Percentiles rank a stretch among this genome's conserved stretches.
Conservation (phyloP, 805 yeast genomes). For the Wickerhamiella cacticola region DNA sequence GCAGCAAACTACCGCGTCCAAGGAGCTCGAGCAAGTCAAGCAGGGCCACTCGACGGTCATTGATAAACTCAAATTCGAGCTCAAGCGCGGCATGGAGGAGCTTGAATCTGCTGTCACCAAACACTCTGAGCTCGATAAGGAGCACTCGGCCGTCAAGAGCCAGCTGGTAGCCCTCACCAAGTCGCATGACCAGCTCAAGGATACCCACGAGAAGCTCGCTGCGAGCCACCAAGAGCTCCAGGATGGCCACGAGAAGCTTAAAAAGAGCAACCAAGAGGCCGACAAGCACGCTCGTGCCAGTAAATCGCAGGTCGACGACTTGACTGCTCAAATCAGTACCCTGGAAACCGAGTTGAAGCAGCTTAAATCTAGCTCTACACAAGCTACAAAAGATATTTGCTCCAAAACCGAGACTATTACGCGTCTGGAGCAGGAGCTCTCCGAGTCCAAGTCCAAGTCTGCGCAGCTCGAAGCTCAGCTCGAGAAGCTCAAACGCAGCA, state of each 20-base stretch:
- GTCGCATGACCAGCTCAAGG: not conserved
- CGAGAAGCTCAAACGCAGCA: not conserved
- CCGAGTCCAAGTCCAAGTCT: not conserved
- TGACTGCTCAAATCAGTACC: not conserved
- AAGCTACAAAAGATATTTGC: not conserved
- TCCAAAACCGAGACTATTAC: not conserved
- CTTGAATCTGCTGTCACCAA: not conserved
- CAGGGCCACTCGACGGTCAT: not conserved
- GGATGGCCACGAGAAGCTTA: not conserved
- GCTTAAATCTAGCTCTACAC: not conserved
- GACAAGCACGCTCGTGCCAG: slow-evolving; percentile 2
- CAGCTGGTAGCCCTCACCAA: not conserved
- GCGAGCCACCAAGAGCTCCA: too few relatives aligned
- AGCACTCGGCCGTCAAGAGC: not conserved
- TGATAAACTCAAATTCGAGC: slow-evolving; percentile 8
- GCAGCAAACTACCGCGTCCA: not conserved
- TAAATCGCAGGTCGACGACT: slow-evolving; percentile 8
- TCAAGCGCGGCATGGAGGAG: slow-evolving; percentile 11
- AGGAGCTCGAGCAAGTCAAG: not conserved
- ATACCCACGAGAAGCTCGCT: not conserved
- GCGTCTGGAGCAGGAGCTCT: not conserved
- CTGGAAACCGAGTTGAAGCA: slow-evolving; percentile 6
- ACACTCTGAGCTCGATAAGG: not conserved
- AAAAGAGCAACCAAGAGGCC: slow-evolving; percentile 8
- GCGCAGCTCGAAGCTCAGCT: not conserved